Evolutionary conservation across 805 yeast genomes (phyloP).

Genomic region (Yarrowia osloensis): DNA sequence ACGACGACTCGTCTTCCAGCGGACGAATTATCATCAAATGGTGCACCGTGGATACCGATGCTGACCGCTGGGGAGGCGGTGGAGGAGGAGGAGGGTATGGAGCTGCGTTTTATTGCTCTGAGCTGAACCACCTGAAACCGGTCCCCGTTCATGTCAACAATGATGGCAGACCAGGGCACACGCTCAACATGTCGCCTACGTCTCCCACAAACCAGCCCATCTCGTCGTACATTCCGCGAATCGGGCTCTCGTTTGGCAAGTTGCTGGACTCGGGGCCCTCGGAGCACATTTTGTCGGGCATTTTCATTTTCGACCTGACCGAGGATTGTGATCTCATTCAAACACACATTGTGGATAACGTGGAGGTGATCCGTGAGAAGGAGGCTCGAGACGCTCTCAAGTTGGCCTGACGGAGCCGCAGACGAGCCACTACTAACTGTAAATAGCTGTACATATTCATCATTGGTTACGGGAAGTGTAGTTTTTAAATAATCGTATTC

Average conservation of each 20-base stretch:
- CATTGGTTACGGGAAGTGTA: neutral
- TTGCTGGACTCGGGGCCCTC: conserved; percentile 5
- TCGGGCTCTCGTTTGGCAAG: neutral
- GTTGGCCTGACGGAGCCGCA: neutral
- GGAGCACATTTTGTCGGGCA: conserved; percentile 20
- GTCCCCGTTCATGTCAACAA: neutral
- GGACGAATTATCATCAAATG: conserved; percentile 12
- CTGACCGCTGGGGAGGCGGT: neutral
- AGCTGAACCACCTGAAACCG: neutral
- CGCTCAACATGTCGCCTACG: neutral
- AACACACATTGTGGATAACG: conserved; percentile 26
- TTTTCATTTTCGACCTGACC: conserved; percentile 24
- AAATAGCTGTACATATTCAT: conserved; percentile 10
- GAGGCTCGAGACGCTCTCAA: conserved; percentile 8
- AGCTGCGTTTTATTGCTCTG: neutral
- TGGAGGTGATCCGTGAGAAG: conserved; percentile 4
- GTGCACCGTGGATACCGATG: conserved; percentile 8
- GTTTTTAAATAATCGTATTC: neutral
- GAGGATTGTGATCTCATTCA: conserved; percentile 19
- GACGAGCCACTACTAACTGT: conserved; percentile 6
- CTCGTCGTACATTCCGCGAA: conserved; percentile 3
- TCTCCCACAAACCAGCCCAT: neutral
- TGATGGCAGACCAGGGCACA: neutral
- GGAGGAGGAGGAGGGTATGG: conserved; percentile 5
- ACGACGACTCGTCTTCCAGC: neutral